Base-by-base conservation (phyloP, 495 filamentous ascomycete species). In the Neurospora sp. region DNA sequence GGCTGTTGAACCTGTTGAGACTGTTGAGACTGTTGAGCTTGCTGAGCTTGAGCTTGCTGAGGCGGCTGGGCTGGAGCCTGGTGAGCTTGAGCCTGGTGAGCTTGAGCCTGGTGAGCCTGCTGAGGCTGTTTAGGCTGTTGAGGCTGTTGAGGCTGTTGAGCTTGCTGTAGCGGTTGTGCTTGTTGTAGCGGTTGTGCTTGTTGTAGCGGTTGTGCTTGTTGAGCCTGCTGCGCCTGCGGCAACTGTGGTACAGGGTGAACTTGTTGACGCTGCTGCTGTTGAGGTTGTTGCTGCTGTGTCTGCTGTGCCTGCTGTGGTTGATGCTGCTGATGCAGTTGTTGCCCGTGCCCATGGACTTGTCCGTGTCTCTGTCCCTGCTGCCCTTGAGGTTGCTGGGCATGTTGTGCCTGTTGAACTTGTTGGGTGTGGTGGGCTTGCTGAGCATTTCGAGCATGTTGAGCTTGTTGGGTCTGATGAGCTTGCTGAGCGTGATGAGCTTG, bases 351-450 rank as follows among this genome's bases (percentile, higher is more conserved):
- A 65, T 65, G 53, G 27, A 65, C 31, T 18, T 65, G 53, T 65
- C 53, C 53, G 27, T 16, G 14, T 65, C 76, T 75, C 14, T 79
- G 78, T 14, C 69, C 76, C 68, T 77, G 75, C 9, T 74, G 75
- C 1, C 75, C 77, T 37, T 76, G 75, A 0, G 75, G 59, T 65
- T 39, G 37, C 40, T 69, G 78, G 18, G 69, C 70, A 59, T 77
- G 75, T 16, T 76, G 75, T 1, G 77, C 53, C 53, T 65, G 53
- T 18, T 65, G 53, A 65, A 31, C 27, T 35, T 65, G 53, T 75
- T 37, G 76, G 53, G 53, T 18, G 27, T 65, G 27, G 53, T 65
- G 53, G 75, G 0, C 74, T 69, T 65, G 53, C 22, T 65, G 53
- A 22, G 22, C 48, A 59, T 31, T 59, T 12, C 48, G 48, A 16